Evolutionary conservation across 2,329 filamentous ascomycete species (phyloP).

Genomic region (Venturia effusa): DNA sequence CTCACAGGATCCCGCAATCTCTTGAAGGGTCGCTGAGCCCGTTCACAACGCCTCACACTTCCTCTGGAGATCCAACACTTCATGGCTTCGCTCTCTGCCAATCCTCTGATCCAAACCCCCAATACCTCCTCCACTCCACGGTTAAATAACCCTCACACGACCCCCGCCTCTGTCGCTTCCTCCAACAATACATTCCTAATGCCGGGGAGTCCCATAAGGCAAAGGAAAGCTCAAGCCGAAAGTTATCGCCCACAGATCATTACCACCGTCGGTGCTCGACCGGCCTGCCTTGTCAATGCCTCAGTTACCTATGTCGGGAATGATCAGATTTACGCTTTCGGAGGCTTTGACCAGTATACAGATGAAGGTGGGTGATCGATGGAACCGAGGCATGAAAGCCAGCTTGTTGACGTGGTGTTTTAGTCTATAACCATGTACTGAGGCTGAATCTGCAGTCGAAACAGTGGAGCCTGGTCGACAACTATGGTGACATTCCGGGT

Average conservation of each 20-base stretch:
- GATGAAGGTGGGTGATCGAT: conserved; percentile 55
- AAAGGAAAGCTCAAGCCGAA: conserved; percentile 45
- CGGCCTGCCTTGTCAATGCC: conserved; percentile 92
- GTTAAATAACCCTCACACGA: neutral
- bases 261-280: conserved; percentile 49
- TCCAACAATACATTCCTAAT: conserved; percentile 74
- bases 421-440: conserved; percentile 93
- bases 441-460: conserved; percentile 76
- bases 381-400: neutral
- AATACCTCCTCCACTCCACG: neutral
- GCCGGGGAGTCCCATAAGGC: conserved; percentile 54
- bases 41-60: neutral
- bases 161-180: conserved; percentile 29
- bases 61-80: neutral
- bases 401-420: neutral
- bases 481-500: conserved; percentile 95
- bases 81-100: neutral
- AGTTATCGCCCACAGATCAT: conserved; percentile 77
- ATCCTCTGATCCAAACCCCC: neutral
- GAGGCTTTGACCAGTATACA: conserved; percentile 96
- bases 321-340: conserved; percentile 96
- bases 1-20: neutral
- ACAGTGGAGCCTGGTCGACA: conserved; percentile 93
- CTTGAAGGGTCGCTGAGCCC: neutral
- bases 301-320: conserved; percentile 98